Evolutionary conservation across 176 grass and related monocot genomes (phyloP), one percentile per base, ranked within the genome.

Genomic region (Hsuehochloa calcarea): DNA sequence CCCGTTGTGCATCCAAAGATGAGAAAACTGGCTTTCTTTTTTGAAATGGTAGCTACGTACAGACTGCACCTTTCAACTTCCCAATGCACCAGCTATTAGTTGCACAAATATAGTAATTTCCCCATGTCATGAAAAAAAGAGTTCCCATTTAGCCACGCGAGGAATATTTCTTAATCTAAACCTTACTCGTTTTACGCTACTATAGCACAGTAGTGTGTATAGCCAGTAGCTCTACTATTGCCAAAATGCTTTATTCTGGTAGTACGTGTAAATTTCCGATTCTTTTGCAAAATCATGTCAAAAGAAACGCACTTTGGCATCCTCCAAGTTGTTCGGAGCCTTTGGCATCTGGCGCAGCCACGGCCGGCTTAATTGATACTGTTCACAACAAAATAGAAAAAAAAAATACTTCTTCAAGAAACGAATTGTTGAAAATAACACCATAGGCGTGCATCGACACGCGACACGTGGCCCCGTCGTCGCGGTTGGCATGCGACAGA

Each of bases 381-480:
- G 29, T 29, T 29, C 29, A 1, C 0, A 29, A 29, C 0, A 1
- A 29, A 29, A 29, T 29, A 29, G 29, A 29, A 29, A 29, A 29
- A 29, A 1, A 29, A 1, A n/a, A n/a, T n/a, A n/a, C n/a, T n/a
- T 1, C 1, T 1, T 1, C 1, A 0, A 29, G 0, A 29, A 29
- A 29, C 1, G 29, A 29, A 29, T 29, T 0, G 29, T 29, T 1
- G 29, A 29, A 29, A 29, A 29, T 29, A 29, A 1, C 29, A 29
- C 29, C 29, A 29, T 1, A 29, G 29, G 1, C 1, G 29, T n/a
- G n/a, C 1, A 29, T 1, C 29, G 29, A 29, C 29, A 29, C 1
- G 1, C 29, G 29, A 29, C 29, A 29, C n/a, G n/a, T n/a, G n/a
- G n/a, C n/a, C n/a, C n/a, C n/a, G n/a, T n/a, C n/a, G n/a, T n/a